A percentile compares a stretch with the other conserved stretches of the same genome.
These are phyloP conservation scores for Zymoseptoria crescenta DNA, from an alignment of 2,329 filamentous ascomycete genomes.

Conservation along the genomic window DNA sequence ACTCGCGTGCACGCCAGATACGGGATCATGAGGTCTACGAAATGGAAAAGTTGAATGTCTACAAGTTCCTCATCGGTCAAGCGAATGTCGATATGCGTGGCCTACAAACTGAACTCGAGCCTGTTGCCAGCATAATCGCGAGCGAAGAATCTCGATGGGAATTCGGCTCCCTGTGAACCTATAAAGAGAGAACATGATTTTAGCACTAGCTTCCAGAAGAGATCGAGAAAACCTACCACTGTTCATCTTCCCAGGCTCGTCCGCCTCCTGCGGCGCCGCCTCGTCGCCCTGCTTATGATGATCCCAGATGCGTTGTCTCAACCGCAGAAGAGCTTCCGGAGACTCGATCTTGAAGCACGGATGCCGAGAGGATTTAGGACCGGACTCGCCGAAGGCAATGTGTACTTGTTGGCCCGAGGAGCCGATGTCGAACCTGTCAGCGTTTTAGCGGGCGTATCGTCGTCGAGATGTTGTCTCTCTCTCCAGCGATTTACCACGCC, in stretches of 20 bases:
- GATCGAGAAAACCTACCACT: slow-evolving; percentile 11
- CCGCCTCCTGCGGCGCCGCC: slow-evolving; percentile 47
- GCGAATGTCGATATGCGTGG: no score
- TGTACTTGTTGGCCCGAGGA: slow-evolving; percentile 46
- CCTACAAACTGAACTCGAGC: slow-evolving; percentile 33
- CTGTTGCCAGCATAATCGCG: slow-evolving; percentile 37
- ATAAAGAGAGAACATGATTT: not conserved
- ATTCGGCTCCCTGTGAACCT: slow-evolving; percentile 50
- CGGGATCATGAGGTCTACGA: not conserved
- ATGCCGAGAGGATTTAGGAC: slow-evolving; percentile 44
- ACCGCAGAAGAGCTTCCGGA: slow-evolving; percentile 39
- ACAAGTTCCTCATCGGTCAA: not conserved
- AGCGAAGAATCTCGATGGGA: slow-evolving; percentile 55
- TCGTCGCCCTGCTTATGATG: slow-evolving; percentile 44
- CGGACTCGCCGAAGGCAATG: slow-evolving; percentile 40
- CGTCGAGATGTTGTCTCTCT: no score
- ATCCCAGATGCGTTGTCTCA: slow-evolving; percentile 45
- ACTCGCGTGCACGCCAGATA: not conserved
- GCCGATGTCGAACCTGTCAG: slow-evolving; percentile 47
- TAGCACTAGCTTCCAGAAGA: slow-evolving; percentile 29
- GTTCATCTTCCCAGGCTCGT: slow-evolving; percentile 46
- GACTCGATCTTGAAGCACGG: slow-evolving; percentile 51
- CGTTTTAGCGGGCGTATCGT: no score
- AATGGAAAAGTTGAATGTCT: not conserved
- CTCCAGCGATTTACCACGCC: no score